phyloP scores from a whole-genome alignment of 2,329 filamentous ascomycete genomes.

The Fusarium sublunatum region DNA sequence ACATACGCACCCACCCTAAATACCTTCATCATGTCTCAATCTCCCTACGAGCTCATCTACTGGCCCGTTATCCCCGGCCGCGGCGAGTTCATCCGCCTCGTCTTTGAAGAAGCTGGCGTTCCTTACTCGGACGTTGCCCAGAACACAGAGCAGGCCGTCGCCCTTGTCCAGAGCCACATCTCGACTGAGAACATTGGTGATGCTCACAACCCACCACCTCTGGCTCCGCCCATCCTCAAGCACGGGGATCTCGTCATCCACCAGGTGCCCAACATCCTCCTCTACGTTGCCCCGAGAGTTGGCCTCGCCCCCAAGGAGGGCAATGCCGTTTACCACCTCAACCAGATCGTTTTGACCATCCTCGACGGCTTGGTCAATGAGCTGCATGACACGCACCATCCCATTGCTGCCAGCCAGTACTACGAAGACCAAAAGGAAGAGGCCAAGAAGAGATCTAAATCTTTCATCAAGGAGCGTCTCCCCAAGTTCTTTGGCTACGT shows the following conservation, averaged over 20 bases:
- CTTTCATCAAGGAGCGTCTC: slow-evolving; percentile 70
- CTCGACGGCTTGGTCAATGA: slow-evolving; percentile 78
- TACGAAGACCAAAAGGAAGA: slow-evolving; percentile 83
- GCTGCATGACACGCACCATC: slow-evolving; percentile 81
- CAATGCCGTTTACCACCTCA: slow-evolving; percentile 65
- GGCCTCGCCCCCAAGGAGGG: slow-evolving; percentile 62
- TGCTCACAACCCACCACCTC: slow-evolving; percentile 69
- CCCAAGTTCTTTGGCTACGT: slow-evolving; percentile 81
- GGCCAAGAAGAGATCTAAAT: slow-evolving; percentile 64
- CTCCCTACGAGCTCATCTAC: slow-evolving; percentile 74
- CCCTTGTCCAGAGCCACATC: slow-evolving; percentile 61
- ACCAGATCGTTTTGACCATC: slow-evolving; percentile 74
- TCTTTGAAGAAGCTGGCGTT: slow-evolving; percentile 74
- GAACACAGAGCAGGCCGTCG: slow-evolving; percentile 60
- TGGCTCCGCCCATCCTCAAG: slow-evolving; percentile 75
- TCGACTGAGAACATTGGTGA: slow-evolving; percentile 60
- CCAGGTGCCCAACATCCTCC: slow-evolving; percentile 79
- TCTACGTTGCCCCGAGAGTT: slow-evolving; percentile 73
- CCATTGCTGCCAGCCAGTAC: slow-evolving; percentile 67
- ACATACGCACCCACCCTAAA: not conserved
- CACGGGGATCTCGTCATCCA: slow-evolving; percentile 70
- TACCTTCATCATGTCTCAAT: slow-evolving; percentile 35
- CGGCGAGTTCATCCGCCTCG: slow-evolving; percentile 78
- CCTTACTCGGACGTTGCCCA: slow-evolving; percentile 69
- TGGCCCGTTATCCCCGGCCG: slow-evolving; percentile 78